phyloP scores from a whole-genome alignment of 2,329 filamentous ascomycete species.

The Cytospora piceicola region DNA sequence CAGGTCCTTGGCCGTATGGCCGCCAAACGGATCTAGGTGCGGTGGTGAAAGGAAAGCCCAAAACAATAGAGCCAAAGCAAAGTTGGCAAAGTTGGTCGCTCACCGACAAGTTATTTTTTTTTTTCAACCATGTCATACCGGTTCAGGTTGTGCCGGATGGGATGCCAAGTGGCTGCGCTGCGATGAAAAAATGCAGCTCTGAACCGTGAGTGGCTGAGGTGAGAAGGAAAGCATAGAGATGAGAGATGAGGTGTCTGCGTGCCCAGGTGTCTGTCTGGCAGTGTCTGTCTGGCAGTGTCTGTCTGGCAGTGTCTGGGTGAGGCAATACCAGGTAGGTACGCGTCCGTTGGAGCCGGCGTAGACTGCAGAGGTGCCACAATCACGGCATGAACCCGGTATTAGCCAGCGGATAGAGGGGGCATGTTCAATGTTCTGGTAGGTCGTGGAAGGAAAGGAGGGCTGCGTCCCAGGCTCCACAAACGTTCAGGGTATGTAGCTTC shows the following conservation, averaged over 20 bases:
- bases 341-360: neutral
- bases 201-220: conserved; percentile 10
- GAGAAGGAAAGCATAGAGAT: neutral
- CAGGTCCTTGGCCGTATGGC: neutral
- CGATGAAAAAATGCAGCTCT: conserved; percentile 22
- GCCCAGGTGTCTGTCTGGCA: neutral
- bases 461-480: conserved; percentile 1
- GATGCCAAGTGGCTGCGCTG: conserved; percentile 14
- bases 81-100: conserved; percentile 24
- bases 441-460: conserved; percentile 10
- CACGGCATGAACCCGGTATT: conserved; percentile 14
- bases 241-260: neutral
- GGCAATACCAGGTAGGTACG: neutral
- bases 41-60: neutral
- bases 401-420: neutral
- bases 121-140: conserved; percentile 18
- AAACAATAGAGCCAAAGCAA: conserved; percentile 5
- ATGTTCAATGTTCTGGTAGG: too few relatives aligned
- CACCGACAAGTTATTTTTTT: conserved; percentile 17
- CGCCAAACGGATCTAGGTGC: neutral
- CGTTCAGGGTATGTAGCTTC: neutral
- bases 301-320: neutral
- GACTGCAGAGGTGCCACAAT: neutral
- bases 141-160: conserved; percentile 7
- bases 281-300: neutral